Evolutionary conservation across 257 asterid species (phyloP).

Genomic region (Solanum okadae): DNA sequence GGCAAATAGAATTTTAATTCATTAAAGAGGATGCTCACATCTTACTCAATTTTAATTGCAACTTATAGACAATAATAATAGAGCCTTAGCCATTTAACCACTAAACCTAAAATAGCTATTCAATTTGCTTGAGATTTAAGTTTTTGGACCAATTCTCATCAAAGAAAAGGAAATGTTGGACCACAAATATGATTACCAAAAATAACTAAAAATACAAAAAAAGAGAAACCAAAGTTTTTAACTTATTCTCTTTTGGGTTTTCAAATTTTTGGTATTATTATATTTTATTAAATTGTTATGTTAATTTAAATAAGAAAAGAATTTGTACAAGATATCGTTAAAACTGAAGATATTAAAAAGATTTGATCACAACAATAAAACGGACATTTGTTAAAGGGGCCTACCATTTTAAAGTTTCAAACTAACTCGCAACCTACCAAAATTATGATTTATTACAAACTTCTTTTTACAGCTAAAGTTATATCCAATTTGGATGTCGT

Average conservation of each 20-base stretch:
- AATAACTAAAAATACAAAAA: not conserved
- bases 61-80: not conserved
- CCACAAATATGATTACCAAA: not conserved
- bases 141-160: not conserved
- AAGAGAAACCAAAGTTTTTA: not conserved
- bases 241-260: not conserved
- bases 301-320: too few relatives aligned
- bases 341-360: too few relatives aligned
- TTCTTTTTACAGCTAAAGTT: not conserved
- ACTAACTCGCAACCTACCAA: not conserved
- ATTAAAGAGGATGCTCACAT: not conserved
- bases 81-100: not conserved
- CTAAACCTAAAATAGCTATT: not conserved
- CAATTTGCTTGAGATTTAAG: not conserved
- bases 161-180: not conserved
- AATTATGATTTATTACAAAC: not conserved
- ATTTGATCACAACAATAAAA: too few relatives aligned
- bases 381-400: not conserved
- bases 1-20: not conserved
- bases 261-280: not conserved
- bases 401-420: not conserved
- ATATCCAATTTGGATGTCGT: too few relatives aligned
- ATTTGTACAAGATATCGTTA: too few relatives aligned
- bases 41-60: not conserved
- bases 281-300: too few relatives aligned